These are phyloP conservation scores for Kingdonia uniflora DNA, from an alignment of 164 flowering plant genomes.

Conservation along the genomic window DNA sequence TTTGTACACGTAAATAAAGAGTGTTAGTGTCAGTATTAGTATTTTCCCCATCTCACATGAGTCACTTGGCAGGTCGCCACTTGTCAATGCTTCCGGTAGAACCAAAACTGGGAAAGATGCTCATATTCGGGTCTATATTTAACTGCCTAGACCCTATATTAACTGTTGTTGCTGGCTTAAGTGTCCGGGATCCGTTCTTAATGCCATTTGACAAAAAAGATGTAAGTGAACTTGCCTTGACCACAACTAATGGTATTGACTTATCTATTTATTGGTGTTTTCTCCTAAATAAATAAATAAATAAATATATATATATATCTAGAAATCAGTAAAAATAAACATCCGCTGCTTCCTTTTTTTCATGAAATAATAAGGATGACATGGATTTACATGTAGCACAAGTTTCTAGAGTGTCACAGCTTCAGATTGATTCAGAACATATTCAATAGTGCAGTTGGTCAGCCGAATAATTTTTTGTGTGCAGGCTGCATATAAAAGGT, in stretches of 20 bases:
- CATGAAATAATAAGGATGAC: too few relatives aligned
- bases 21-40: neutral
- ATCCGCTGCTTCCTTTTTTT: too few relatives aligned
- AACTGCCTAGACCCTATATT: conserved; percentile 83
- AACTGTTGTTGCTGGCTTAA: conserved; percentile 85
- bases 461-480: too few relatives aligned
- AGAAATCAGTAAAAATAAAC: too few relatives aligned
- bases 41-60: conserved; percentile 1
- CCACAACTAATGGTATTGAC: neutral
- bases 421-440: too few relatives aligned
- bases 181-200: conserved; percentile 89
- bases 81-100: conserved; percentile 91
- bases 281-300: too few relatives aligned
- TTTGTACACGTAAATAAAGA: neutral
- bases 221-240: conserved; percentile 40
- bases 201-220: conserved; percentile 87
- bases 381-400: too few relatives aligned
- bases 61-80: conserved; percentile 52
- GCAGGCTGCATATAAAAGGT: too few relatives aligned
- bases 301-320: too few relatives aligned
- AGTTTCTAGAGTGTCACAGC: too few relatives aligned
- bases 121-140: conserved; percentile 74
- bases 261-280: neutral
- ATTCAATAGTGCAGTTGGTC: too few relatives aligned
- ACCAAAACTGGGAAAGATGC: conserved; percentile 98